These are phyloP conservation scores for Nigrograna mackinnonii DNA, from an alignment of 2,329 filamentous ascomycete species.

Conservation along the genomic window DNA sequence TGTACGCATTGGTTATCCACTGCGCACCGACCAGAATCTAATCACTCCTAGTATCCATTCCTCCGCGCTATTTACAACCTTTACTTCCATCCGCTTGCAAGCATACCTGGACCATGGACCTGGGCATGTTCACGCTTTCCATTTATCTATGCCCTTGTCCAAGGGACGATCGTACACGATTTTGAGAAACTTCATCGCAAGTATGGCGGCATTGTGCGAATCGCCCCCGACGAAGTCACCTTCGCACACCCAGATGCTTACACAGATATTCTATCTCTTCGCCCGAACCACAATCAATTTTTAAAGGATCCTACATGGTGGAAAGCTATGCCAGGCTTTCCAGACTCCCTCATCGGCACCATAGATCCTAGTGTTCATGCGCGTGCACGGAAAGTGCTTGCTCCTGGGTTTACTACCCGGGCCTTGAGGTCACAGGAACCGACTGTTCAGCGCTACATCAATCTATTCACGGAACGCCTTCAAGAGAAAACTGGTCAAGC, in stretches of 20 bases:
- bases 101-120: slow-evolving; percentile 7
- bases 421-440: slow-evolving; percentile 6
- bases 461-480: slow-evolving; percentile 7
- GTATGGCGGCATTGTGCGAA: slow-evolving; percentile 8
- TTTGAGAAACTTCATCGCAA: slow-evolving; percentile 4
- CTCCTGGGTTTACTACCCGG: slow-evolving; percentile 6
- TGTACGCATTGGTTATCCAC: too few relatives aligned
- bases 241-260: slow-evolving; percentile 11
- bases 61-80: slow-evolving; percentile 6
- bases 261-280: slow-evolving; percentile 8
- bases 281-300: background rate
- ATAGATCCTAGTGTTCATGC: slow-evolving; percentile 4
- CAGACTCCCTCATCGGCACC: background rate
- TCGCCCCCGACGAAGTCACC: slow-evolving; percentile 10
- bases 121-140: slow-evolving; percentile 9
- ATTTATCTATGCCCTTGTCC: slow-evolving; percentile 1
- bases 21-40: too few relatives aligned
- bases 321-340: background rate
- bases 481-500: background rate
- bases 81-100: slow-evolving; percentile 10
- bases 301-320: slow-evolving; percentile 7
- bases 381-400: slow-evolving; percentile 3
- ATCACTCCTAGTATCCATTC: slow-evolving; percentile 2
- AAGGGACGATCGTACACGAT: slow-evolving; percentile 7
- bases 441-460: slow-evolving; percentile 1